Percentiles rank a stretch among this genome's conserved stretches.
phyloP scores from a whole-genome alignment of 2,329 filamentous ascomycete genomes.

The Ploettnerulaceae sp. region DNA sequence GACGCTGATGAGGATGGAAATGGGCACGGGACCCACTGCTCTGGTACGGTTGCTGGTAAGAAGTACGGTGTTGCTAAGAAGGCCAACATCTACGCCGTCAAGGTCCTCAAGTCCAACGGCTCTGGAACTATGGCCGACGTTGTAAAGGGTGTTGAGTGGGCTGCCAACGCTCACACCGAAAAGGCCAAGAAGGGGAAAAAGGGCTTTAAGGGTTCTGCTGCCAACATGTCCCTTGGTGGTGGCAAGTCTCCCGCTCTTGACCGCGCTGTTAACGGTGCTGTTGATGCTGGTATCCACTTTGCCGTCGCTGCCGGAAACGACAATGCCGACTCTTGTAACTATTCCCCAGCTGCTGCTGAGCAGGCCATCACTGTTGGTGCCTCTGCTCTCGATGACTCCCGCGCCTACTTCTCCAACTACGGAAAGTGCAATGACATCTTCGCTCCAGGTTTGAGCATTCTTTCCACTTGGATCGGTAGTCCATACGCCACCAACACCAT shows the following conservation, averaged over 20 bases:
- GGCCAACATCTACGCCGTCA: slow-evolving; percentile 93
- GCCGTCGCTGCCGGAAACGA: slow-evolving; percentile 98
- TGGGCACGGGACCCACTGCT: slow-evolving; percentile 98
- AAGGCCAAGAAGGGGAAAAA: slow-evolving; percentile 78
- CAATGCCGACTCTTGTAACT: slow-evolving; percentile 98
- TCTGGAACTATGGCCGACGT: slow-evolving; percentile 98
- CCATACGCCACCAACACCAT: slow-evolving; percentile 97
- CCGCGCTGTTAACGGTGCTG: slow-evolving; percentile 87
- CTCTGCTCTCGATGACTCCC: slow-evolving; percentile 86
- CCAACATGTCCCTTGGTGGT: slow-evolving; percentile 99
- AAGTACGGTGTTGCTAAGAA: slow-evolving; percentile 99
- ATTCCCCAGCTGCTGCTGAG: slow-evolving; percentile 88
- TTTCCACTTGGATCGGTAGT: slow-evolving; percentile 97
- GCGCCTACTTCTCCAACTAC: slow-evolving; percentile 99
- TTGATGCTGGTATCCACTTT: slow-evolving; percentile 89
- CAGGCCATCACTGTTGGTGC: slow-evolving; percentile 96
- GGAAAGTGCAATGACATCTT: slow-evolving; percentile 99
- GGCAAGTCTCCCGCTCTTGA: slow-evolving; percentile 94
- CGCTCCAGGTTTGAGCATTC: slow-evolving; percentile 91
- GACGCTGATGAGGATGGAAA: slow-evolving; percentile 93
- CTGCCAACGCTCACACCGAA: slow-evolving; percentile 72
- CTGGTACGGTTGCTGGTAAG: slow-evolving; percentile 93
- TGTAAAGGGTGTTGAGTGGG: slow-evolving; percentile 96
- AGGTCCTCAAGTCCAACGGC: slow-evolving; percentile 95
- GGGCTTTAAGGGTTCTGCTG: slow-evolving; percentile 97